Conservation (phyloP, 495 filamentous ascomycete genomes). For the Penicillium maclennaniae region DNA sequence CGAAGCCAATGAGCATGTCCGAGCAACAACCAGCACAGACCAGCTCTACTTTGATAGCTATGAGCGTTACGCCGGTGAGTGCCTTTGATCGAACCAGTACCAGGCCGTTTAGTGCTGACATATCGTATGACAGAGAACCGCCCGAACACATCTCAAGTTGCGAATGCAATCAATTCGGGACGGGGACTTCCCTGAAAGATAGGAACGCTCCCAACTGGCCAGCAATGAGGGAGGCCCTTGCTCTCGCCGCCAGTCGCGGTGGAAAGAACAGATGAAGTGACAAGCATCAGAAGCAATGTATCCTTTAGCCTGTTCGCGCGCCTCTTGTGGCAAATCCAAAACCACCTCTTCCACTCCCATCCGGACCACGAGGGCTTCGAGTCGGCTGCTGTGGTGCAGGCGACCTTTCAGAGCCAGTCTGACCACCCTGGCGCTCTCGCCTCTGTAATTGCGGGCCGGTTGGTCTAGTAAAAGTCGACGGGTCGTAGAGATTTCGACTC, state of each 20-base stretch:
- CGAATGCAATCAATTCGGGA: conserved; percentile 56
- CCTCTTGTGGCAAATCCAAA: conserved; percentile 60
- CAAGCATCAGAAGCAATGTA: conserved; percentile 7
- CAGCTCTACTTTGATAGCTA: conserved; percentile 73
- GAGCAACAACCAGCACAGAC: conserved; percentile 71
- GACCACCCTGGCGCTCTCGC: conserved; percentile 41
- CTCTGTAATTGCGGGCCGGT: conserved; percentile 51
- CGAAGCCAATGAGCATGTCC: conserved; percentile 67
- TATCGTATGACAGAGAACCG: conserved; percentile 46
- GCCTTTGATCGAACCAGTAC: not conserved
- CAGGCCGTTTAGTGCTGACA: conserved; percentile 15
- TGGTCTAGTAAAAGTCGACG: conserved; percentile 60
- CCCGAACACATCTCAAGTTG: conserved; percentile 56
- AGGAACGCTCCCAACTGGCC: not conserved
- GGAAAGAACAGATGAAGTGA: not conserved
- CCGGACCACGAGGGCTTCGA: conserved; percentile 69
- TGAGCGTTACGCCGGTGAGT: conserved; percentile 59
- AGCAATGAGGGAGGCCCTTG: not conserved
- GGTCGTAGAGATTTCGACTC: conserved; percentile 65
- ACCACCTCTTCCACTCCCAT: conserved; percentile 69
- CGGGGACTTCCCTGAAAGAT: conserved; percentile 43
- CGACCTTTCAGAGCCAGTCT: conserved; percentile 39
- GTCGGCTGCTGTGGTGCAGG: conserved; percentile 53
- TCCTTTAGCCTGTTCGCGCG: conserved; percentile 30
- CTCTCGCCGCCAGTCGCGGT: not conserved